These are phyloP conservation scores for Ilyonectria sp. DNA, from an alignment of 2,329 filamentous ascomycete species.

Conservation along the genomic window DNA sequence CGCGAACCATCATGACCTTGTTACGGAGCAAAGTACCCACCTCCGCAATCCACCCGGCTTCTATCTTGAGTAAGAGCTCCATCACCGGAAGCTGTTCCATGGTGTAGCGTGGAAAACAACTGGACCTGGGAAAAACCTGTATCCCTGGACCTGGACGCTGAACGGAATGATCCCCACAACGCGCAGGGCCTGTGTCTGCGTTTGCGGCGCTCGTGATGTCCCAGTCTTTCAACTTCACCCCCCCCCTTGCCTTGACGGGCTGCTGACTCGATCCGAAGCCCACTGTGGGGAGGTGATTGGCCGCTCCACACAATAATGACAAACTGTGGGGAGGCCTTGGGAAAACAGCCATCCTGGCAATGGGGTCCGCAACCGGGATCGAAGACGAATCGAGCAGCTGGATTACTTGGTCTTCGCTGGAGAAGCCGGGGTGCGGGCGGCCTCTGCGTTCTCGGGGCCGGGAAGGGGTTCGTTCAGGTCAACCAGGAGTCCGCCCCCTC, in stretches of 20 bases:
- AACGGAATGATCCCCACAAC: slow-evolving; percentile 36
- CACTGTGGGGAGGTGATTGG: slow-evolving; percentile 41
- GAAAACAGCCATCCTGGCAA: slow-evolving; percentile 25
- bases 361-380: slow-evolving; percentile 35
- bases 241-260: slow-evolving; percentile 32
- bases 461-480: slow-evolving; percentile 23
- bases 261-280: slow-evolving; percentile 43
- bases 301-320: slow-evolving; percentile 46
- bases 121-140: slow-evolving; percentile 30
- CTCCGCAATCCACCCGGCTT: slow-evolving; percentile 34
- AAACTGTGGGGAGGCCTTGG: slow-evolving; percentile 42
- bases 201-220: slow-evolving; percentile 46
- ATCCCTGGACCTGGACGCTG: slow-evolving; percentile 19
- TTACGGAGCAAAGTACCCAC: slow-evolving; percentile 37
- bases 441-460: slow-evolving; percentile 31
- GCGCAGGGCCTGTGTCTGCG: slow-evolving; percentile 42
- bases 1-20: slow-evolving; percentile 39
- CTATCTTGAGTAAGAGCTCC: slow-evolving; percentile 20
- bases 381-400: slow-evolving; percentile 40
- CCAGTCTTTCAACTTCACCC: slow-evolving; percentile 35
- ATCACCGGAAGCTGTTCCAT: slow-evolving; percentile 10
- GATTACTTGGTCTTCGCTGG: slow-evolving; percentile 20
- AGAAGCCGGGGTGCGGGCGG: slow-evolving; percentile 33
- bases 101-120: slow-evolving; percentile 16
- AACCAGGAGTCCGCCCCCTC: slow-evolving; percentile 11